Evolutionary conservation across 257 asterid species (phyloP), one percentile per base, ranked within the genome.

Genomic region (Solanum rostratum): DNA sequence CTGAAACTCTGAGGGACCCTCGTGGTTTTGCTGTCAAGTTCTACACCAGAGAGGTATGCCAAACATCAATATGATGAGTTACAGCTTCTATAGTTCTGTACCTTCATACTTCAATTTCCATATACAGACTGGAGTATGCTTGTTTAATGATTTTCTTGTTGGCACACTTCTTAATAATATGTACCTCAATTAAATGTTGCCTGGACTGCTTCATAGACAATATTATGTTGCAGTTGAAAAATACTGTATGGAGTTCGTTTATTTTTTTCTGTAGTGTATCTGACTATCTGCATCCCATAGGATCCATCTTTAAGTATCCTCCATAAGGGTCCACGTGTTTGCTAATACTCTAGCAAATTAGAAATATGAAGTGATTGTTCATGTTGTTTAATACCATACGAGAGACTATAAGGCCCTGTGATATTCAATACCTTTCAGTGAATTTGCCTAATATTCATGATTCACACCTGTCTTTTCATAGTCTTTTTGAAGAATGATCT

Each of bases 1-100:
- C 90, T 49, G 91, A 89, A 65, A 84, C 90, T 55, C 55, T 89
- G 53, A 83, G 91, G 62, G 91, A 89, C 27, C 88, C 87, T 80
- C 84, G 91, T 14, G 91, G 91, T 59, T 89, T 89, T 66, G 90
- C 91, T 49, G 90, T 89, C 41, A 89, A 89, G 74, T 89, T 89
- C 82, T 89, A 89, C 88, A 89, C 91, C 69, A 80, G 88, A 83
- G 91, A 89, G 91, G 91, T 88, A 85, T 14, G 20, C 24, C 27
- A 29, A 46, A 27, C 18, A 76, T 27, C 82, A 49, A 50, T 46
- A 24, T 46, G 43, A 76, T 0, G 7, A 74, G 60, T 78, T 78
- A 50, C 45, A 50, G 37, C 13, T 78, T 27, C 46, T 50, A 29
- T 78, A 16, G 22, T 78, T 78, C 45, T 24, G 14, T 46, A 27